phyloP scores from a whole-genome alignment of 352 stramenopile species.

The Phytophthora boehmeriae region DNA sequence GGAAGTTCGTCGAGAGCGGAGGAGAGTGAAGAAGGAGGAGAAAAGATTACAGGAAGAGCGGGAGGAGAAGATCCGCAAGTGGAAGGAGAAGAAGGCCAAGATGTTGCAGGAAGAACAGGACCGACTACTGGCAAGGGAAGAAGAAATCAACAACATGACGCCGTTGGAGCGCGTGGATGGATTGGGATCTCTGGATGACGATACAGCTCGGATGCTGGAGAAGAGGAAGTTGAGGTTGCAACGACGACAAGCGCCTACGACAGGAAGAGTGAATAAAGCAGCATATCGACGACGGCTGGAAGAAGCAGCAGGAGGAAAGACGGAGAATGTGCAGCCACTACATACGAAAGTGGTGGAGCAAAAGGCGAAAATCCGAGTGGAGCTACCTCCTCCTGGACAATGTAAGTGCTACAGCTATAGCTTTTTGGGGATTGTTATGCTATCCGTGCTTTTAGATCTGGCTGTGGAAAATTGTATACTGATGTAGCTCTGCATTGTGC shows the following conservation, averaged over 20 bases:
- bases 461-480: not conserved
- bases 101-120: slow-evolving; percentile 63
- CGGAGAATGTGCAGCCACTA: slow-evolving; percentile 77
- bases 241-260: slow-evolving; percentile 68
- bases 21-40: slow-evolving; percentile 63
- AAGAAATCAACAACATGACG: slow-evolving; percentile 82
- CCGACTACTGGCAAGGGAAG: slow-evolving; percentile 55
- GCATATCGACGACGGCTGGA: slow-evolving; percentile 79
- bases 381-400: slow-evolving; percentile 76
- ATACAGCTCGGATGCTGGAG: slow-evolving; percentile 72
- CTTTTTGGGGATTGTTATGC: too few species aligned
- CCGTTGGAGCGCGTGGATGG: slow-evolving; percentile 69
- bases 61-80: slow-evolving; percentile 72
- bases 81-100: slow-evolving; percentile 65
- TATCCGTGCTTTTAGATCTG: not conserved
- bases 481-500: slow-evolving; percentile 3
- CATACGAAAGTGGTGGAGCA: slow-evolving; percentile 68
- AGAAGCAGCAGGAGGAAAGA: slow-evolving; percentile 75
- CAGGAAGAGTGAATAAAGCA: slow-evolving; percentile 74
- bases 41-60: slow-evolving; percentile 59
- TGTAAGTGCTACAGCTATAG: slow-evolving; percentile 46
- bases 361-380: slow-evolving; percentile 67
- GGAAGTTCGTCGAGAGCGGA: slow-evolving; percentile 62
- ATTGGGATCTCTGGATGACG: slow-evolving; percentile 73
- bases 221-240: slow-evolving; percentile 79